phyloP scores from a whole-genome alignment of 2,329 filamentous ascomycete species.

The Onygenales sp. region DNA sequence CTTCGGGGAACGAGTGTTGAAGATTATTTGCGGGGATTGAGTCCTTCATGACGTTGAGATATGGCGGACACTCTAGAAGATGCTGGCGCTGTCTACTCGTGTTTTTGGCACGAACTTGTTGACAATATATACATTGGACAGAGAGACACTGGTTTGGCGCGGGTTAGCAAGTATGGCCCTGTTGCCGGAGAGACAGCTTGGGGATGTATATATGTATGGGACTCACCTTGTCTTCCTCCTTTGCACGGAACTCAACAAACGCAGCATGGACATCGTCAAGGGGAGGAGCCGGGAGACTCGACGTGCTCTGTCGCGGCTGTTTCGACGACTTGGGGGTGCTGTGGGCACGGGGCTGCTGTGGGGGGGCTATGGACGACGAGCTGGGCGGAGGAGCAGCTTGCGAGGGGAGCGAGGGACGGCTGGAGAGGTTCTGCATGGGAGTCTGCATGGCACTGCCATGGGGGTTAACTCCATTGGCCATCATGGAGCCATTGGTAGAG shows the following conservation, averaged over 20 bases:
- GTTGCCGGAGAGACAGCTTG: constrained; percentile 7
- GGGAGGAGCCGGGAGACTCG: constrained; percentile 36
- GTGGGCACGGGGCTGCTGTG: constrained; percentile 23
- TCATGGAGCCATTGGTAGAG: constrained; percentile 33
- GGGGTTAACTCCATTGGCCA: constrained; percentile 35
- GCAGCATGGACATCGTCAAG: constrained; percentile 41
- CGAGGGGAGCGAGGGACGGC: constrained; percentile 31
- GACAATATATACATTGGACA: constrained; percentile 43
- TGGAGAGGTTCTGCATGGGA: constrained; percentile 30
- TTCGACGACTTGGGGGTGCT: constrained; percentile 26
- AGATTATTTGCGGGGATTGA: constrained; percentile 43
- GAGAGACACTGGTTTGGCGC: constrained; percentile 31
- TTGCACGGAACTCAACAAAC: constrained; percentile 39
- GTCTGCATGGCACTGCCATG: constrained; percentile 36
- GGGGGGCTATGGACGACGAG: constrained; percentile 21
- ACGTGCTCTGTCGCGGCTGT: constrained; percentile 27
- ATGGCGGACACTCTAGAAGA: constrained; percentile 40
- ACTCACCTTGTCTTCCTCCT: constrained; percentile 37
- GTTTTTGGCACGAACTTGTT: constrained; percentile 41
- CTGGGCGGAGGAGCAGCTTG: constrained; percentile 24
- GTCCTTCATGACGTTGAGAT: constrained; percentile 44
- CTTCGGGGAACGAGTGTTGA: constrained; percentile 41
- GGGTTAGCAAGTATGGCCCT: constrained; percentile 10
- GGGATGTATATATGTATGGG: background rate
- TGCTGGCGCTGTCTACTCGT: constrained; percentile 42